Evolutionary conservation across 2,329 filamentous ascomycete species (phyloP).

Genomic region (Calonectria pauciramosa): DNA sequence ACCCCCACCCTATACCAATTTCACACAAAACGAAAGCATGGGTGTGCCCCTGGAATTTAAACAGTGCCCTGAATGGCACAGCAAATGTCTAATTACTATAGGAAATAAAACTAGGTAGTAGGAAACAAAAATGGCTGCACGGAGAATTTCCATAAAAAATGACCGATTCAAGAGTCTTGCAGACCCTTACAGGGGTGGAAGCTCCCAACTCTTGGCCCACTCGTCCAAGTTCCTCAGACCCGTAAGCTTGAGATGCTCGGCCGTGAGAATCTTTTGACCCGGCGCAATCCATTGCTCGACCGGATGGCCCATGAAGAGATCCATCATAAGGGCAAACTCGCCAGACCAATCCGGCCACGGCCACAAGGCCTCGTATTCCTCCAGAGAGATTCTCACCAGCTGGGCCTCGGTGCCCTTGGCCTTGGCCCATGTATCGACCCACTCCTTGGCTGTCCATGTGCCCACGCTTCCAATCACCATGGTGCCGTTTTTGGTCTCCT

Average conservation of each 20-base stretch:
- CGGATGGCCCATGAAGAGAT: neutral
- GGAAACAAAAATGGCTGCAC: neutral
- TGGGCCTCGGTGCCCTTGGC: neutral
- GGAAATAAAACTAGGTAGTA: neutral
- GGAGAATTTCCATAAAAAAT: neutral
- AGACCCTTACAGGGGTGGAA: neutral
- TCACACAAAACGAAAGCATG: neutral
- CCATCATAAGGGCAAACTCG: conserved; percentile 10
- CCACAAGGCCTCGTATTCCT: conserved; percentile 10
- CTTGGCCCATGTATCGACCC: conserved; percentile 4
- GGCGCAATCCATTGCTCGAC: neutral
- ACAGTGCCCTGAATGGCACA: neutral
- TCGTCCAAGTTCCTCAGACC: neutral
- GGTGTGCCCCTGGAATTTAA: neutral
- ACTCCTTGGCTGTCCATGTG: neutral
- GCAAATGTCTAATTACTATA: neutral
- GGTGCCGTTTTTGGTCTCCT: neutral
- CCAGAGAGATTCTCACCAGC: neutral
- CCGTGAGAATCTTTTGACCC: conserved; percentile 3
- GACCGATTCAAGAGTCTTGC: neutral
- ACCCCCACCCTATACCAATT: neutral
- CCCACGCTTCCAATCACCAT: conserved; percentile 7
- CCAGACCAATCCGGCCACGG: neutral
- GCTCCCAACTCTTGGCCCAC: neutral
- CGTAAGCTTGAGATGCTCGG: neutral